These are phyloP conservation scores for Aspergillus pseudoglaucus DNA, from an alignment of 2,329 filamentous ascomycete species.

Conservation along the genomic window DNA sequence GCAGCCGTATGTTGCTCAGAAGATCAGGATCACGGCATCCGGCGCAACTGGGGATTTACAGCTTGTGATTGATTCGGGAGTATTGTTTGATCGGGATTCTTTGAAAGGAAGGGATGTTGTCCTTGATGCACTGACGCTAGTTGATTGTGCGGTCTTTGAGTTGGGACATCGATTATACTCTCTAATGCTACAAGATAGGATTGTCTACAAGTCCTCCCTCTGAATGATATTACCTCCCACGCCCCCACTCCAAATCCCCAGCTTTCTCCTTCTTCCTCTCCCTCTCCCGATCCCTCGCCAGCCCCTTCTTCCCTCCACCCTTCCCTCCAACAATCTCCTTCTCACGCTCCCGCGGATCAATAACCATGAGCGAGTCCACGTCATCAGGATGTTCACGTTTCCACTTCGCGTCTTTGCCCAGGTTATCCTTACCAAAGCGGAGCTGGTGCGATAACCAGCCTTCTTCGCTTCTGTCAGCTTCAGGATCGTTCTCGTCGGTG, in stretches of 20 bases:
- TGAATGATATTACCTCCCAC: constrained; percentile 4
- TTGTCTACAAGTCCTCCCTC: too few relatives aligned
- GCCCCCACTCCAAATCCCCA: constrained; percentile 32
- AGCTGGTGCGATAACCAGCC: constrained; percentile 84
- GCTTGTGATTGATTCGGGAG: too few relatives aligned
- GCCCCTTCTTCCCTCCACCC: constrained; percentile 39
- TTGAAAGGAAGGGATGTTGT: too few relatives aligned
- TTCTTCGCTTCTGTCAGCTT: constrained; percentile 43
- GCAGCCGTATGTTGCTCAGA: too few relatives aligned
- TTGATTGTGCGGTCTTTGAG: too few relatives aligned
- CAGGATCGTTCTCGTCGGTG: constrained; percentile 45
- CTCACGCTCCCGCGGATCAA: constrained; percentile 81
- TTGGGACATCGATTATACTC: too few relatives aligned
- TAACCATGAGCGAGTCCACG: constrained; percentile 63
- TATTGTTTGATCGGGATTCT: too few relatives aligned
- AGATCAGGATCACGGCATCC: too few relatives aligned
- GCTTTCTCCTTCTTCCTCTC: constrained; percentile 30
- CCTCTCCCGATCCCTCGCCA: constrained; percentile 13
- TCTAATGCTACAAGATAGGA: too few relatives aligned
- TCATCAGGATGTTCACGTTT: constrained; percentile 88
- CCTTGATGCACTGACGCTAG: too few relatives aligned
- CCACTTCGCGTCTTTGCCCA: constrained; percentile 87
- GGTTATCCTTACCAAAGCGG: constrained; percentile 77
- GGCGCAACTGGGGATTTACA: too few relatives aligned
- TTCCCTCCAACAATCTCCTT: constrained; percentile 60